phyloP scores from a whole-genome alignment of 2,329 filamentous ascomycete species.

The Trichoderma sp. region DNA sequence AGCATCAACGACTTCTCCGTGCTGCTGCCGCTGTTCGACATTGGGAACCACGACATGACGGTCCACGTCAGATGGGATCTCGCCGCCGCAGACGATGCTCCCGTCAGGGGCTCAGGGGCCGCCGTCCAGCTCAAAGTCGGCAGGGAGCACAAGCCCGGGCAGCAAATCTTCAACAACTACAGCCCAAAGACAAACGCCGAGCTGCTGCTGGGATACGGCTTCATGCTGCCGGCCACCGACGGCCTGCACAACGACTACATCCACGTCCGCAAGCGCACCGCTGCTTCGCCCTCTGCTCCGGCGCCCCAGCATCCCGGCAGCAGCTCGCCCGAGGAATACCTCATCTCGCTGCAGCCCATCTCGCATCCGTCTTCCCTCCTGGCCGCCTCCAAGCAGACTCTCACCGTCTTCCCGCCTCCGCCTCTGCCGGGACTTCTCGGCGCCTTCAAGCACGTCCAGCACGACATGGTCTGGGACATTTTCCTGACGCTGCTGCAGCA shows the following conservation, averaged over 20 bases:
- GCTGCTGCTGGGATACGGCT: conserved; percentile 62
- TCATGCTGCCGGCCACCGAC: conserved; percentile 49
- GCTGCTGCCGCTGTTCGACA: conserved; percentile 66
- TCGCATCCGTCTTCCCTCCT: conserved; percentile 46
- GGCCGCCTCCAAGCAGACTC: conserved; percentile 39
- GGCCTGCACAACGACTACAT: conserved; percentile 58
- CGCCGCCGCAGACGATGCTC: conserved; percentile 17
- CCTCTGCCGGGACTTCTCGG: conserved; percentile 30
- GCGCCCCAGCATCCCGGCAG: not conserved
- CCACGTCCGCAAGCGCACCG: conserved; percentile 49
- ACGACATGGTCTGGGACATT: conserved; percentile 52
- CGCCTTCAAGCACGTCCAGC: conserved; percentile 50
- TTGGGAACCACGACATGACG: conserved; percentile 66
- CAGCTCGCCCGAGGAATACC: conserved; percentile 41
- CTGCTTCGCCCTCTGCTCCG: conserved; percentile 13
- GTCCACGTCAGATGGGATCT: conserved; percentile 59
- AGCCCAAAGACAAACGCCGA: conserved; percentile 72
- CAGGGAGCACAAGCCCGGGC: conserved; percentile 46
- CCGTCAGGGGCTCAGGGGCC: conserved; percentile 19
- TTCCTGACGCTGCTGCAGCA: conserved; percentile 38
- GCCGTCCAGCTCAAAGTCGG: conserved; percentile 44
- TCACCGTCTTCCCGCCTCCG: conserved; percentile 28
- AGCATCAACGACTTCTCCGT: conserved; percentile 60
- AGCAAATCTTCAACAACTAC: conserved; percentile 68
- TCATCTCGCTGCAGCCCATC: conserved; percentile 52